Evolutionary conservation across 768 basidiomycete species (phyloP).

Genomic region (Mycena galopus): DNA sequence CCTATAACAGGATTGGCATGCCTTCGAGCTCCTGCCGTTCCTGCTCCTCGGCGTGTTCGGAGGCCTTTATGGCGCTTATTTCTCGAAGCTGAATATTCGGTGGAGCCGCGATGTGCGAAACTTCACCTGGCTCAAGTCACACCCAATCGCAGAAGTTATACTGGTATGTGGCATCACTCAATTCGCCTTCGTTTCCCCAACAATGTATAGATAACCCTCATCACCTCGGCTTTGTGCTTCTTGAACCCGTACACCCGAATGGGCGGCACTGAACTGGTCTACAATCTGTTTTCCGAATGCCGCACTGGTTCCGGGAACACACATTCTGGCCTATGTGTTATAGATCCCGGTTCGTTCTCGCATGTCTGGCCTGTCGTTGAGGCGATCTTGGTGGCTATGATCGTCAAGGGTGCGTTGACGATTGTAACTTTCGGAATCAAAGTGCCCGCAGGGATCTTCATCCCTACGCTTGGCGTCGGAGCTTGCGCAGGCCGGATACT

Average conservation of each 20-base stretch:
- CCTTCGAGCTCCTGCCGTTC: conserved; percentile 89
- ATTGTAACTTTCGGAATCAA: conserved; percentile 94
- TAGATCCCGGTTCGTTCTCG: conserved; percentile 66
- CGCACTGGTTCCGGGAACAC: conserved; percentile 64
- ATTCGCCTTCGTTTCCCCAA: background rate
- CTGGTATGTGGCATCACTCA: conserved; percentile 63
- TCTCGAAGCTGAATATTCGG: conserved; percentile 90
- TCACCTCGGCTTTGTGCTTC: conserved; percentile 86
- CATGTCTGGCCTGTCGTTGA: conserved; percentile 73
- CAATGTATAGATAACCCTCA: conserved; percentile 72
- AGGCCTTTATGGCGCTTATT: conserved; percentile 93
- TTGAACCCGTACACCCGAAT: conserved; percentile 92
- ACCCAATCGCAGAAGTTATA: conserved; percentile 88
- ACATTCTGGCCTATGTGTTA: conserved; percentile 78
- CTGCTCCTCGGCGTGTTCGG: conserved; percentile 91
- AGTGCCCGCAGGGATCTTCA: conserved; percentile 94
- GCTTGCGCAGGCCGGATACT: conserved; percentile 92
- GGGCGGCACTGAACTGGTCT: conserved; percentile 96
- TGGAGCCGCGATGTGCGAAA: conserved; percentile 90
- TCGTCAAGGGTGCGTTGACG: conserved; percentile 86
- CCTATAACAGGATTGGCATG: conserved; percentile 82
- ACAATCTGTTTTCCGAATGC: conserved; percentile 92
- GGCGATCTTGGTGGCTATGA: conserved; percentile 79
- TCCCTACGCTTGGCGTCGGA: conserved; percentile 94
- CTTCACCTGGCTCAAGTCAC: conserved; percentile 81